These are phyloP conservation scores for Plantago coronopus DNA, from an alignment of 305 asterid species.

Conservation along the genomic window DNA sequence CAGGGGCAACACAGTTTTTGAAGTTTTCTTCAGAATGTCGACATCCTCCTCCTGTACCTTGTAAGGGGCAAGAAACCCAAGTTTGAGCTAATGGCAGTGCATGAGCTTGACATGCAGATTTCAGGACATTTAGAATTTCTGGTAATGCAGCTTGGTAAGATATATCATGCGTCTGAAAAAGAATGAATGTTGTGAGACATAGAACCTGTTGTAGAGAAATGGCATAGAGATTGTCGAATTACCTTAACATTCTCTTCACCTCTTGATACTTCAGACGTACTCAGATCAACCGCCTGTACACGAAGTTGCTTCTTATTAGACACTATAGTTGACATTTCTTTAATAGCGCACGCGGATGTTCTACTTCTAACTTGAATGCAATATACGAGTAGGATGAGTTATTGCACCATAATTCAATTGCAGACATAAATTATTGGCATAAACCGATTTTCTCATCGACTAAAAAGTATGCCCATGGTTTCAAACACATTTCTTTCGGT, in stretches of 20 bases:
- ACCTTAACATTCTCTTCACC: conserved; percentile 43
- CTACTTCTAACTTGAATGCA: too few species aligned
- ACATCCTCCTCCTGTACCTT: conserved; percentile 68
- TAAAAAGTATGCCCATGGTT: too few species aligned
- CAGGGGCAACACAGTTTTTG: conserved; percentile 61
- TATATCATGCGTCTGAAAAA: conserved; percentile 52
- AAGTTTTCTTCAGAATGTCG: conserved; percentile 68
- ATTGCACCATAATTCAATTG: too few species aligned
- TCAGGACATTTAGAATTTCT: conserved; percentile 63
- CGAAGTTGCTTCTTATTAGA: conserved; percentile 17
- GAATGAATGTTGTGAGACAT: conserved; percentile 8
- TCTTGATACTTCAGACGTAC: conserved; percentile 52
- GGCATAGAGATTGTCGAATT: conserved; percentile 18
- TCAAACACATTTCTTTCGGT: too few species aligned
- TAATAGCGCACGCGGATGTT: background rate
- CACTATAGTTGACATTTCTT: background rate
- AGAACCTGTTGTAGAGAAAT: background rate
- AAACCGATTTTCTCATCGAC: too few species aligned
- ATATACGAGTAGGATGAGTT: too few species aligned
- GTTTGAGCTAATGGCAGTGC: conserved; percentile 81
- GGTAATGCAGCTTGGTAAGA: conserved; percentile 78
- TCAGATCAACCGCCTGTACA: conserved; percentile 78
- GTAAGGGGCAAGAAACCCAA: conserved; percentile 76
- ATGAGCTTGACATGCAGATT: conserved; percentile 60
- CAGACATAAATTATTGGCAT: too few species aligned